Conservation (phyloP, 352 stramenopile species). For the Globisporangium ultimum region DNA sequence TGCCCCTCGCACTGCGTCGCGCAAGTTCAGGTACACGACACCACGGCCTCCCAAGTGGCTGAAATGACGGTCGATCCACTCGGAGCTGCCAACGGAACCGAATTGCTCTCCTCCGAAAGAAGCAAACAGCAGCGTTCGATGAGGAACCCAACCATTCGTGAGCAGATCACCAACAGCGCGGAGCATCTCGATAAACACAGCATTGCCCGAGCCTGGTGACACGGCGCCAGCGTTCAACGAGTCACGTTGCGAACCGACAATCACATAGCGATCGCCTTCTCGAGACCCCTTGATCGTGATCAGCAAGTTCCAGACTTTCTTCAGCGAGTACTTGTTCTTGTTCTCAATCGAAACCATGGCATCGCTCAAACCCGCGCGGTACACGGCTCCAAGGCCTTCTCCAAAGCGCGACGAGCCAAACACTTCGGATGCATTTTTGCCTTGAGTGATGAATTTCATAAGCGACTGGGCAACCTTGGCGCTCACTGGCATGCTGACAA, state of each 20-base stretch:
- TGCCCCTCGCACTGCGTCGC: slow-evolving; percentile 65
- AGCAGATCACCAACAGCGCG: slow-evolving; percentile 55
- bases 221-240: slow-evolving; percentile 63
- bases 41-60: slow-evolving; percentile 55
- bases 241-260: slow-evolving; percentile 66
- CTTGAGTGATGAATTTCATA: slow-evolving; percentile 22
- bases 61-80: slow-evolving; percentile 83
- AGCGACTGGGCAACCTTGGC: slow-evolving; percentile 50
- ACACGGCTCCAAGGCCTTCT: slow-evolving; percentile 27
- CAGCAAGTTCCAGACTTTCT: slow-evolving; percentile 78
- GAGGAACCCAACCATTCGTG: slow-evolving; percentile 69
- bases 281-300: slow-evolving; percentile 68
- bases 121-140: slow-evolving; percentile 71
- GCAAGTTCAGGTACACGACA: slow-evolving; percentile 72
- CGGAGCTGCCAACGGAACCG: slow-evolving; percentile 70
- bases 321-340: slow-evolving; percentile 65
- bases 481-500: slow-evolving; percentile 75
- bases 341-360: slow-evolving; percentile 45
- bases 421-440: slow-evolving; percentile 34
- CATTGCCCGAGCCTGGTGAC: slow-evolving; percentile 67
- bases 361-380: slow-evolving; percentile 26
- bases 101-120: slow-evolving; percentile 81
- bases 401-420: slow-evolving; percentile 30
- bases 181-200: slow-evolving; percentile 72
- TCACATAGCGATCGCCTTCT: slow-evolving; percentile 75